Conservation (phyloP, 169 alveolate genomes). For the Cryptosporidium bovis region DNA sequence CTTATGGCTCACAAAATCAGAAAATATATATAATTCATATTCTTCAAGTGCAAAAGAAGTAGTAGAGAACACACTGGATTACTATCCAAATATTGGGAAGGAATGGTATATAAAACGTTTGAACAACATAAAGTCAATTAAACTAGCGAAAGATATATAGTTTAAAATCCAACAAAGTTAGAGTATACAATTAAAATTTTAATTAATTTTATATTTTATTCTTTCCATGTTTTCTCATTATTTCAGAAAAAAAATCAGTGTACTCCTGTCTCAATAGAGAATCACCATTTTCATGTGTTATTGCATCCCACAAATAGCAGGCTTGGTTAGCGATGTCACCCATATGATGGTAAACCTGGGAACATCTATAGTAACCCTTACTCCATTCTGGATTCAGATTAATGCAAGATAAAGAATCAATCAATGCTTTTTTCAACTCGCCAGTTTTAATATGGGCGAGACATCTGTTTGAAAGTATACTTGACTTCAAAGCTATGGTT, state of each 20-base stretch:
- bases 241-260: constrained; percentile 1
- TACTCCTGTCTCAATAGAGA: constrained; percentile 31
- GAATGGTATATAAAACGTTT: constrained; percentile 62
- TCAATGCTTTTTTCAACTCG: constrained; percentile 34
- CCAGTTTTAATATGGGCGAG: constrained; percentile 31
- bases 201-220: background rate
- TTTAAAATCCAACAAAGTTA: background rate
- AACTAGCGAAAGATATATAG: constrained; percentile 17
- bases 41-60: constrained; percentile 60
- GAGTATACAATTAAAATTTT: background rate
- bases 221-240: constrained; percentile 19
- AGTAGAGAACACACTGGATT: constrained; percentile 46
- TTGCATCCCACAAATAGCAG: constrained; percentile 64
- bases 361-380: constrained; percentile 66
- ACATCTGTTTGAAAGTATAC: constrained; percentile 54
- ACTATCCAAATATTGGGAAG: constrained; percentile 55
- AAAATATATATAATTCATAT: constrained; percentile 39
- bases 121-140: constrained; percentile 55
- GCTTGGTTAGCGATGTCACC: constrained; percentile 61
- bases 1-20: constrained; percentile 66
- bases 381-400: constrained; percentile 60
- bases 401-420: constrained; percentile 34
- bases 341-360: constrained; percentile 40
- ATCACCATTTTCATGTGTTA: constrained; percentile 7
- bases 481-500: constrained; percentile 45